These are phyloP conservation scores for Asterophora lycoperdoides DNA, from an alignment of 768 basidiomycete genomes.

Conservation along the genomic window DNA sequence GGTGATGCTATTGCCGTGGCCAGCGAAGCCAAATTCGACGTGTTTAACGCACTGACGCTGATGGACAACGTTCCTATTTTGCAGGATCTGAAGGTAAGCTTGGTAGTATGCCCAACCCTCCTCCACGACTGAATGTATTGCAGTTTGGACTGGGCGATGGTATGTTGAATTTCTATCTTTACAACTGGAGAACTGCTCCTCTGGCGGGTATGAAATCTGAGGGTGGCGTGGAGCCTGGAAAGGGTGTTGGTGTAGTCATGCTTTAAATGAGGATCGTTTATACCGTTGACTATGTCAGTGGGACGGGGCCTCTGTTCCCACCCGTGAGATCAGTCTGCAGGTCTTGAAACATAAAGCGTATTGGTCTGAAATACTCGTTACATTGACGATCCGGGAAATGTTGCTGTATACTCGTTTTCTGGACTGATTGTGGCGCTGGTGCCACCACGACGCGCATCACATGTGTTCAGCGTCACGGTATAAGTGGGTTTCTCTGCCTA, in stretches of 20 bases:
- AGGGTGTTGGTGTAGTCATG: slow-evolving; percentile 93
- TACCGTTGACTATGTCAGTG: not conserved
- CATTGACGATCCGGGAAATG: too few relatives aligned
- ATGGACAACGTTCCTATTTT: slow-evolving; percentile 91
- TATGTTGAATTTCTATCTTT: slow-evolving; percentile 85
- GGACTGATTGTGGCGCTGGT: too few relatives aligned
- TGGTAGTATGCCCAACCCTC: not conserved
- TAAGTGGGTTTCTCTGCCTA: too few relatives aligned
- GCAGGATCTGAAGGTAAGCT: slow-evolving; percentile 72
- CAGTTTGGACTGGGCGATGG: slow-evolving; percentile 95
- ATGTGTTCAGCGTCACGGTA: too few relatives aligned
- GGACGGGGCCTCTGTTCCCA: too few relatives aligned
- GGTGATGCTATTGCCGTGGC: slow-evolving; percentile 81
- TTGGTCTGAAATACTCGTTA: too few relatives aligned
- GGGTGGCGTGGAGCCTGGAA: slow-evolving; percentile 56
- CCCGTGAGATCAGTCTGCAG: too few relatives aligned
- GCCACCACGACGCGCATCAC: too few relatives aligned
- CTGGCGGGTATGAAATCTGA: slow-evolving; percentile 65
- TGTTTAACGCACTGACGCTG: slow-evolving; percentile 90
- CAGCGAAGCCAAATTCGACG: slow-evolving; percentile 85
- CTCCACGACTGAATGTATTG: not conserved
- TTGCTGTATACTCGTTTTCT: too few relatives aligned
- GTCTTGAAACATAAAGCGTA: too few relatives aligned
- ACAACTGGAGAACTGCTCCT: slow-evolving; percentile 88
- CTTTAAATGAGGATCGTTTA: slow-evolving; percentile 41